These are phyloP conservation scores for Entomortierella beljakovae DNA, from an alignment of 192 early-diverging fungal genomes.

Conservation along the genomic window DNA sequence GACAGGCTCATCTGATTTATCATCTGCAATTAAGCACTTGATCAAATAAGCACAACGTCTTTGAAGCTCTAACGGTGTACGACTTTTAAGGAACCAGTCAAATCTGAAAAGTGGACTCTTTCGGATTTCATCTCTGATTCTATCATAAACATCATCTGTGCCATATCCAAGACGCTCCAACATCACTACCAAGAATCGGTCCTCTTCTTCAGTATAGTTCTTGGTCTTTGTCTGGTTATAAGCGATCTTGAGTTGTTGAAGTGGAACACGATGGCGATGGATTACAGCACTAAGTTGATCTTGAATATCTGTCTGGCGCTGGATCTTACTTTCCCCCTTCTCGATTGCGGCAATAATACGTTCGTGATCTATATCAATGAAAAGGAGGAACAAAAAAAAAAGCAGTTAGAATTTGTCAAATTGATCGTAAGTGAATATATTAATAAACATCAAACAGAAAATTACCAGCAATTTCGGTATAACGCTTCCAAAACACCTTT, in stretches of 20 bases:
- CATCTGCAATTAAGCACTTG: slow-evolving; percentile 43
- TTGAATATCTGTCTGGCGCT: slow-evolving; percentile 85
- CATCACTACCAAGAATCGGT: slow-evolving; percentile 93
- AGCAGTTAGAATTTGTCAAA: neutral
- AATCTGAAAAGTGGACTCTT: slow-evolving; percentile 89
- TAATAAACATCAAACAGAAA: neutral
- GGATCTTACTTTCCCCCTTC: slow-evolving; percentile 87
- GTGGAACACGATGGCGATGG: slow-evolving; percentile 76
- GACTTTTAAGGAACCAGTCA: slow-evolving; percentile 98
- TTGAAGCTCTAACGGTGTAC: slow-evolving; percentile 86
- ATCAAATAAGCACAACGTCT: slow-evolving; percentile 89
- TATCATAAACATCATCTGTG: slow-evolving; percentile 93
- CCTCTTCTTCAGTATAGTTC: slow-evolving; percentile 96
- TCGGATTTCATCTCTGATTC: slow-evolving; percentile 88
- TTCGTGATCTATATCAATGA: slow-evolving; percentile 75
- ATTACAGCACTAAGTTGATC: slow-evolving; percentile 85
- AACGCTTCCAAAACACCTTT: slow-evolving; percentile 89
- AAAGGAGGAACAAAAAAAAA: neutral
- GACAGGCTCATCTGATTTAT: slow-evolving; percentile 33
- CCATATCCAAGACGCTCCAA: slow-evolving; percentile 91
- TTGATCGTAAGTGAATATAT: neutral
- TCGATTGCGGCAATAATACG: slow-evolving; percentile 87
- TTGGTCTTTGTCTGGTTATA: slow-evolving; percentile 93
- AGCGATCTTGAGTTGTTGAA: slow-evolving; percentile 90
- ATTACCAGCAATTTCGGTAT: slow-evolving; percentile 83